A percentile compares a stretch with the other conserved stretches of the same genome.
phyloP scores from a whole-genome alignment of 78 protist genomes.

The Protostelium mycophagum region DNA sequence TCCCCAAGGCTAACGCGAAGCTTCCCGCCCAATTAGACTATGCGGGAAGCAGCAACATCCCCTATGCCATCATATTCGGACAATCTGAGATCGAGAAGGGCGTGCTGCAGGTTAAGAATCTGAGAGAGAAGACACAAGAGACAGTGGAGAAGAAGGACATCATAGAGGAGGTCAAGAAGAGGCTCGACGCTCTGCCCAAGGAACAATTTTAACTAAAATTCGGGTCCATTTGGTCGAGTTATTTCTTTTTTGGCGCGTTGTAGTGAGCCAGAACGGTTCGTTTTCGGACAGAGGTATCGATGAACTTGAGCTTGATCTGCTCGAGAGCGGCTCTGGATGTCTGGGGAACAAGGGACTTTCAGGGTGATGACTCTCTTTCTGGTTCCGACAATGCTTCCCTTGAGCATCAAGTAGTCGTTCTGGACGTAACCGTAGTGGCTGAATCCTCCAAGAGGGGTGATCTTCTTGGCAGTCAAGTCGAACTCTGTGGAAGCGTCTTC shows the following conservation, averaged over 20 bases:
- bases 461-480: conserved; percentile 97
- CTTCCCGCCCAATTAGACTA: conserved; percentile 45
- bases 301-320: conserved; percentile 95
- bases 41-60: conserved; percentile 39
- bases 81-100: conserved; percentile 59
- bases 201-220: no score
- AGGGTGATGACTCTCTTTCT: conserved; percentile 96
- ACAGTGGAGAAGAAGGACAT: conserved; percentile 16
- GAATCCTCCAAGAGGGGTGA: conserved; percentile 99
- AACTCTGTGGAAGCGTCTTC: no score
- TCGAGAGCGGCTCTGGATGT: conserved; percentile 84
- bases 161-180: conserved; percentile 15
- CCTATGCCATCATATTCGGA: conserved; percentile 65
- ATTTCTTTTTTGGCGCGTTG: no score
- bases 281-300: conserved; percentile 99
- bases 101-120: conserved; percentile 41
- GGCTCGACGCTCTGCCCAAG: conserved; percentile 3
- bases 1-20: conserved; percentile 59
- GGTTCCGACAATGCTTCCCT: conserved; percentile 92
- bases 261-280: no score
- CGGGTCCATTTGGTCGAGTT: no score
- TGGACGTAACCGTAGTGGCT: conserved; percentile 97
- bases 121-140: conserved; percentile 21
- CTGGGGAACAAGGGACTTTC: conserved; percentile 86
- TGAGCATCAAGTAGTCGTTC: conserved; percentile 96